These are phyloP conservation scores for Ganoderma resinaceum DNA, from an alignment of 1,284 basidiomycete genomes.

Conservation along the genomic window DNA sequence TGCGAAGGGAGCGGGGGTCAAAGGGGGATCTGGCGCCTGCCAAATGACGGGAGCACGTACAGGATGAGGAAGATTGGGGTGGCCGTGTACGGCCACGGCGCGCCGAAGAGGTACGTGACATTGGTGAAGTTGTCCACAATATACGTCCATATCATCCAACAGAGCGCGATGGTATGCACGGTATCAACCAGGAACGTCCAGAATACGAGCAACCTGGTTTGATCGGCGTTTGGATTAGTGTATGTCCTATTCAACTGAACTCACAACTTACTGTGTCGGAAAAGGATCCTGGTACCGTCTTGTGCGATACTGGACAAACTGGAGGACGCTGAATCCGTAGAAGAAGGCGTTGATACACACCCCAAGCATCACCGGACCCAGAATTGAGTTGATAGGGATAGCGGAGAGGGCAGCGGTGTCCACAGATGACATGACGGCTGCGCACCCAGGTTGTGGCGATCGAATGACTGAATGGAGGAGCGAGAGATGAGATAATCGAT, in stretches of 20 bases:
- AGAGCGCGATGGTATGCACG: slow-evolving; percentile 39
- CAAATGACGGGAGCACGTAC: slow-evolving; percentile 24
- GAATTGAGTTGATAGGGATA: slow-evolving; percentile 6
- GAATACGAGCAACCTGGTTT: slow-evolving; percentile 37
- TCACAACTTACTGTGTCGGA: slow-evolving; percentile 15
- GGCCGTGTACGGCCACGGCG: slow-evolving; percentile 43
- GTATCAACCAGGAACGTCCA: slow-evolving; percentile 45
- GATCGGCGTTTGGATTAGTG: background rate
- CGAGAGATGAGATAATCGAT: background rate
- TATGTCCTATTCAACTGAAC: background rate
- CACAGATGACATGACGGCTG: background rate
- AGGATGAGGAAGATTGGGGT: slow-evolving; percentile 40
- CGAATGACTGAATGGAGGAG: background rate
- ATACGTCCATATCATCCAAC: slow-evolving; percentile 44
- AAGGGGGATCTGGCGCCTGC: background rate
- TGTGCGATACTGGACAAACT: slow-evolving; percentile 22
- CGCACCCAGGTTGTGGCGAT: background rate
- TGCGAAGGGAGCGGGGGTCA: background rate
- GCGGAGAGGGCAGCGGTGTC: background rate
- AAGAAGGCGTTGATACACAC: slow-evolving; percentile 24
- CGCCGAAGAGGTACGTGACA: slow-evolving; percentile 31
- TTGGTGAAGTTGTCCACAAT: slow-evolving; percentile 41
- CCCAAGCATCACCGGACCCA: slow-evolving; percentile 23
- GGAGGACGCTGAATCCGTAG: slow-evolving; percentile 23
- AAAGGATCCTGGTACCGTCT: slow-evolving; percentile 10